phyloP scores from a whole-genome alignment of 2,329 filamentous ascomycete genomes.

The Didymosphaeria variabile region DNA sequence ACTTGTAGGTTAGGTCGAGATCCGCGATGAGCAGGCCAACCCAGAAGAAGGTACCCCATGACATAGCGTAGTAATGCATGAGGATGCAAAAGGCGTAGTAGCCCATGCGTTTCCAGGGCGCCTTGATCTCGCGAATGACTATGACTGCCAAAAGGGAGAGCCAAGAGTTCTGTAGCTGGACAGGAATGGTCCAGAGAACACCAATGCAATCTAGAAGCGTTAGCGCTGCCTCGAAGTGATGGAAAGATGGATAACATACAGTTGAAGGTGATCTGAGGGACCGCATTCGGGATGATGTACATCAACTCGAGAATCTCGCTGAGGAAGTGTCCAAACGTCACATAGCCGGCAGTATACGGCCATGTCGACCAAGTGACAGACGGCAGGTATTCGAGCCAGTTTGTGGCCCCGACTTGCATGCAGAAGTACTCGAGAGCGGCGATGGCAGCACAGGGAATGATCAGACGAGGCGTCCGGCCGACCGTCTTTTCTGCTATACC shows the following conservation, averaged over 20 bases:
- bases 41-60: slow-evolving; percentile 55
- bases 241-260: slow-evolving; percentile 20
- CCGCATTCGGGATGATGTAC: slow-evolving; percentile 56
- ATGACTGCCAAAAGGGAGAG: slow-evolving; percentile 50
- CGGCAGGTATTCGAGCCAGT: slow-evolving; percentile 53
- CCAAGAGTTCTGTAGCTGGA: slow-evolving; percentile 56
- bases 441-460: slow-evolving; percentile 52
- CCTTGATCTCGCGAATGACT: slow-evolving; percentile 53
- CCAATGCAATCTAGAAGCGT: slow-evolving; percentile 48
- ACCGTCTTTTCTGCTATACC: slow-evolving; percentile 53
- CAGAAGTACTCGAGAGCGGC: slow-evolving; percentile 56
- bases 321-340: slow-evolving; percentile 51
- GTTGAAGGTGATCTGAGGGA: slow-evolving; percentile 54
- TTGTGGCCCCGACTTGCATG: slow-evolving; percentile 51
- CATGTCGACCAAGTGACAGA: slow-evolving; percentile 56
- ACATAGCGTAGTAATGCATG: slow-evolving; percentile 55
- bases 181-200: slow-evolving; percentile 57
- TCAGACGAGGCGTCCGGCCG: slow-evolving; percentile 51
- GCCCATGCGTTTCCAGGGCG: slow-evolving; percentile 52
- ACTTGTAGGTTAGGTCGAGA: slow-evolving; percentile 54
- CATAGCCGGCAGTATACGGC: slow-evolving; percentile 50
- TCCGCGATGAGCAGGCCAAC: slow-evolving; percentile 53
- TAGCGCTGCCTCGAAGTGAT: not conserved
- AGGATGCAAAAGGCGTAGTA: slow-evolving; percentile 53
- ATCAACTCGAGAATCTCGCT: slow-evolving; percentile 53